These are phyloP conservation scores for Orbilia brochopaga DNA, from an alignment of 2,329 filamentous ascomycete genomes.

Conservation along the genomic window DNA sequence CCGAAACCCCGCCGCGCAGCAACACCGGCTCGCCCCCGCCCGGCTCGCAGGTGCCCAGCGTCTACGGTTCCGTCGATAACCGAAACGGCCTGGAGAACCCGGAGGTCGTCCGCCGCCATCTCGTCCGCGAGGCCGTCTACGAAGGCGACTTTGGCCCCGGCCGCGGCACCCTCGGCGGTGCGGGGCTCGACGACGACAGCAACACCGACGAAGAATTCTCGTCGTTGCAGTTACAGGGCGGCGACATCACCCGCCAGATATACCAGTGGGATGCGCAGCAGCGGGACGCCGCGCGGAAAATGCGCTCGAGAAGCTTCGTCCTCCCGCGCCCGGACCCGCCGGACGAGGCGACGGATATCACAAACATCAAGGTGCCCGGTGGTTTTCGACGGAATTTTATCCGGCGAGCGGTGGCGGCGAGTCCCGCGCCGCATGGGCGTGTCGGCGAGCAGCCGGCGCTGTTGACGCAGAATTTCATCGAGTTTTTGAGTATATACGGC, in stretches of 20 bases:
- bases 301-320: conserved; percentile 84
- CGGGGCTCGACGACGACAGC: conserved; percentile 65
- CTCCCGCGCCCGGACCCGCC: conserved; percentile 78
- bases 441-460: conserved; percentile 65
- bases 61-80: conserved; percentile 85
- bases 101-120: conserved; percentile 86
- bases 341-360: conserved; percentile 80
- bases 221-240: conserved; percentile 88
- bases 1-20: conserved; percentile 57
- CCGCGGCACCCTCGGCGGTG: conserved; percentile 55
- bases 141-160: conserved; percentile 59
- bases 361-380: conserved; percentile 88
- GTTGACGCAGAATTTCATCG: conserved; percentile 90
- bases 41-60: conserved; percentile 65
- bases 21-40: conserved; percentile 60
- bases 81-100: conserved; percentile 79
- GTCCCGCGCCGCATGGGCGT: conserved; percentile 58
- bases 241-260: conserved; percentile 91
- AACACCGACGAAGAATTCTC: conserved; percentile 72
- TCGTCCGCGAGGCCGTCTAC: conserved; percentile 64
- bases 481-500: conserved; percentile 92
- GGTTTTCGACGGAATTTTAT: conserved; percentile 92
- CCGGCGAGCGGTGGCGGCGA: conserved; percentile 66
- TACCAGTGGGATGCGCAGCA: conserved; percentile 94
- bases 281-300: conserved; percentile 67